Base-by-base conservation (phyloP, 345 rosid species). In the Salix caprea region DNA sequence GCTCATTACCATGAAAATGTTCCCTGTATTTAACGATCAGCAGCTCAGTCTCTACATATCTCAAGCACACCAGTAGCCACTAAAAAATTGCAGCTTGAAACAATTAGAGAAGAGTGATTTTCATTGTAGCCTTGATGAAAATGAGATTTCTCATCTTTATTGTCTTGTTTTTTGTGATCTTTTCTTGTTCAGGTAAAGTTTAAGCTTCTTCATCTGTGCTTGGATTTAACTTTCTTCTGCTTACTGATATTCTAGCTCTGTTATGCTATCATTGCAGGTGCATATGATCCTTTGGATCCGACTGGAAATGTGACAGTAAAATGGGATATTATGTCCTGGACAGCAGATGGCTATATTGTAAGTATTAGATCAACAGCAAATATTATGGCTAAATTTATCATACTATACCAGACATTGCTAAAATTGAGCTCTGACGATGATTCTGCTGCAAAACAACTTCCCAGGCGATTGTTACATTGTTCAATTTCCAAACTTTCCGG, bases 311-410 rank as follows among this genome's bases (percentile, higher is more conserved):
- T 91, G 32, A 92, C 96, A 6, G 82, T 94, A 34, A 92, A 86
- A 90, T 94, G 98, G 98, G 98, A 92, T 76, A 76, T 92, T 72
- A 87, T 91, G 90, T 85, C 93, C 23, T 94, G 97, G 97, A 94
- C 94, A 4, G 13, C 89, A 13, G 98, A 94, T 80, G 98, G 98
- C 50, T 94, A 92, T 65, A 89, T 89, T 76, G 97, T 92, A 71
- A 84, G 91, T 78, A 39, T 32, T 40, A 56, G 69, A 21, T 46
- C 40, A 74, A 48, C 10, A 28, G 13, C 65, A 62, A 2, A 61
- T 70, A 52, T 23, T 13, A 14, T 26, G 18, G n/a, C n/a, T 52
- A 52, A 52, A 52, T 52, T 52, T 52, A 18, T 52, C 58, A 52
- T 2, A 5, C 1, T 16, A 48, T 48, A 48, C 50, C 14, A 58